phyloP scores from a whole-genome alignment of 441 rosid genomes.

The Erodium texanum region DNA sequence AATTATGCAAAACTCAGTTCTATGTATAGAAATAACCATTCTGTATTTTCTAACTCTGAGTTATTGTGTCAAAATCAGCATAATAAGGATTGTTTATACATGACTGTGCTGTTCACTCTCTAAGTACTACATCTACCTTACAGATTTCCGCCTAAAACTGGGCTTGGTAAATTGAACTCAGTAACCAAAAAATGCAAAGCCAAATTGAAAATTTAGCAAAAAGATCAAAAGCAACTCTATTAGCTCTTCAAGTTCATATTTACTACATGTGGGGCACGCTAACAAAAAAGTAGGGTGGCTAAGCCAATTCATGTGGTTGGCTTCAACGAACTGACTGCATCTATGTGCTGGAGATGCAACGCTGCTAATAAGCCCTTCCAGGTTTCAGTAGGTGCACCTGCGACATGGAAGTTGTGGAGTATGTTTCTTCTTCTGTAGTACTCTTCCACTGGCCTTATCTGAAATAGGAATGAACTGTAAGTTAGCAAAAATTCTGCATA shows the following conservation, averaged over 20 bases:
- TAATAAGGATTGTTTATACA: too few species aligned
- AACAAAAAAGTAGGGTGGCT: constrained; percentile 2
- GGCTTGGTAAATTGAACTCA: constrained; percentile 7
- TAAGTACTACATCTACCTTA: too few species aligned
- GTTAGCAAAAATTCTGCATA: not conserved
- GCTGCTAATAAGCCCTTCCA: constrained; percentile 85
- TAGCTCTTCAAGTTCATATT: constrained; percentile 18
- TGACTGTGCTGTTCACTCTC: too few species aligned
- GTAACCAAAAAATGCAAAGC: constrained; percentile 15
- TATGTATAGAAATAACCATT: too few species aligned
- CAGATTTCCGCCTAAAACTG: too few species aligned
- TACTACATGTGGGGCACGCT: constrained; percentile 19
- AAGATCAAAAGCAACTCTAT: constrained; percentile 10
- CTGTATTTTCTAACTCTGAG: too few species aligned
- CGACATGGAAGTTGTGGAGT: constrained; percentile 61
- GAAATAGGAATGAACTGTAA: constrained; percentile 10
- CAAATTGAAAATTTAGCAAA: constrained; percentile 10
- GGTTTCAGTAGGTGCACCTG: constrained; percentile 56
- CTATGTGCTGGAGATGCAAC: constrained; percentile 55
- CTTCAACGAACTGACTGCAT: constrained; percentile 43
- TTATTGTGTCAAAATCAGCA: too few species aligned
- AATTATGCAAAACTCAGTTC: too few species aligned
- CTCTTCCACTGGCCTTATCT: constrained; percentile 80
- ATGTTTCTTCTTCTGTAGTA: constrained; percentile 71
- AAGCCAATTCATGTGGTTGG: constrained; percentile 39